phyloP scores from a whole-genome alignment of 2,329 filamentous ascomycete genomes.

The Teratosphaeriaceae sp. region DNA sequence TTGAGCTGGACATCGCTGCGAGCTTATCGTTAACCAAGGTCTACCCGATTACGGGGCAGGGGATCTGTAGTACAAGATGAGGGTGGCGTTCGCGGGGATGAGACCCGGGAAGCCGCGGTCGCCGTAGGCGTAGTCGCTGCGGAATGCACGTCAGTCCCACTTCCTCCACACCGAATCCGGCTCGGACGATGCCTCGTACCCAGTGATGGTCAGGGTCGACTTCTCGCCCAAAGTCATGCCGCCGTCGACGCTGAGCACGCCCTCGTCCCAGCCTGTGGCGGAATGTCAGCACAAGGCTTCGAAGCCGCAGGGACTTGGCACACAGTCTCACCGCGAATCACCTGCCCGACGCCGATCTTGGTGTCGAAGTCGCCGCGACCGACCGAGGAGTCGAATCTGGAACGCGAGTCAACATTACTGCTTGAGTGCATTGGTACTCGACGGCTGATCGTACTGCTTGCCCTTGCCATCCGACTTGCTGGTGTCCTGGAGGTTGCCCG shows the following conservation, averaged over 20 bases:
- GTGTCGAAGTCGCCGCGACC: conserved; percentile 70
- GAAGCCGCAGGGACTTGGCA: no score
- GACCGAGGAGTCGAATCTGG: conserved; percentile 83
- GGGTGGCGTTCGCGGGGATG: conserved; percentile 67
- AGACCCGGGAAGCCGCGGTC: conserved; percentile 64
- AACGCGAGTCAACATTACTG: conserved; percentile 2
- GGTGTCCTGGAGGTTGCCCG: conserved; percentile 72
- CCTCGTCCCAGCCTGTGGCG: conserved; percentile 58
- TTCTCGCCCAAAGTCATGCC: conserved; percentile 90
- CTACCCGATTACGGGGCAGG: not conserved
- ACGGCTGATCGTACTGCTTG: conserved; percentile 51
- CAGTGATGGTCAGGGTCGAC: conserved; percentile 72
- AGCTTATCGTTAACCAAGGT: conserved; percentile 2
- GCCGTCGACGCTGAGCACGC: conserved; percentile 48
- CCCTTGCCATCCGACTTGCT: conserved; percentile 58
- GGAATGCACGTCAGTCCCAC: conserved; percentile 3
- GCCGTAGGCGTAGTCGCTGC: conserved; percentile 60
- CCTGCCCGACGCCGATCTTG: conserved; percentile 70
- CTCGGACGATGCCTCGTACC: conserved; percentile 41
- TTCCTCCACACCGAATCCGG: not conserved
- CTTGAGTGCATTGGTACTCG: not conserved
- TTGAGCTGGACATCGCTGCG: conserved; percentile 63
- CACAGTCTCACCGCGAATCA: conserved; percentile 70
- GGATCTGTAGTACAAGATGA: conserved; percentile 80
- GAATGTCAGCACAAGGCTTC: no score